phyloP scores from a whole-genome alignment of 352 stramenopile species.

The Thalassiosira mediterranea region DNA sequence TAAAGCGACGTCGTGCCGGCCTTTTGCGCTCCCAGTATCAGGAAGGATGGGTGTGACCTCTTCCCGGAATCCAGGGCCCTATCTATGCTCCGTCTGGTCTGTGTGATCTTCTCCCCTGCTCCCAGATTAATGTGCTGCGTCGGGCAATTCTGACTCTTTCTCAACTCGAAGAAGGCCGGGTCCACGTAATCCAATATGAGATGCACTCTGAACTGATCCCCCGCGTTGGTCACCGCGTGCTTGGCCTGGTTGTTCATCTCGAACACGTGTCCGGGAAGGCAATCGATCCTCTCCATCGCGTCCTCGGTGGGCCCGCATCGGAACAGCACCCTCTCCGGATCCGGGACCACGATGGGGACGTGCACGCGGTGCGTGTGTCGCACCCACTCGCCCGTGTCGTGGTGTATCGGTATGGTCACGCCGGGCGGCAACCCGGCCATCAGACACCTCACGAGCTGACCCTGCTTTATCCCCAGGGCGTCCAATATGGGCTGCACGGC shows the following conservation, averaged over 20 bases:
- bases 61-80: conserved; percentile 86
- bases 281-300: conserved; percentile 89
- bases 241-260: conserved; percentile 99
- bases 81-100: conserved; percentile 95
- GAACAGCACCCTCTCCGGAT: conserved; percentile 84
- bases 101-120: conserved; percentile 90
- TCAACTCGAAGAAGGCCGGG: conserved; percentile 51
- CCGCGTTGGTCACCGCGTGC: conserved; percentile 93
- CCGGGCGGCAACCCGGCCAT: conserved; percentile 94
- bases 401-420: conserved; percentile 94
- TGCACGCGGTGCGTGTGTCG: conserved; percentile 95
- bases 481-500: conserved; percentile 88
- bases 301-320: conserved; percentile 88
- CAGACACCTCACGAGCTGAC: conserved; percentile 92
- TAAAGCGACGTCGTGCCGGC: conserved; percentile 96
- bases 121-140: conserved; percentile 83
- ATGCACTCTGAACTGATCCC: conserved; percentile 91
- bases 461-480: conserved; percentile 84
- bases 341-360: conserved; percentile 92
- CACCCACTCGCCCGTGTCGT: conserved; percentile 98
- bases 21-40: conserved; percentile 96
- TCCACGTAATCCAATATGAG: conserved; percentile 99
- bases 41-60: conserved; percentile 89
- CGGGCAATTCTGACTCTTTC: conserved; percentile 55
- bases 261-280: conserved; percentile 93